phyloP scores from a whole-genome alignment of 2,329 filamentous ascomycete species.

The Tolypocladium amazonense region DNA sequence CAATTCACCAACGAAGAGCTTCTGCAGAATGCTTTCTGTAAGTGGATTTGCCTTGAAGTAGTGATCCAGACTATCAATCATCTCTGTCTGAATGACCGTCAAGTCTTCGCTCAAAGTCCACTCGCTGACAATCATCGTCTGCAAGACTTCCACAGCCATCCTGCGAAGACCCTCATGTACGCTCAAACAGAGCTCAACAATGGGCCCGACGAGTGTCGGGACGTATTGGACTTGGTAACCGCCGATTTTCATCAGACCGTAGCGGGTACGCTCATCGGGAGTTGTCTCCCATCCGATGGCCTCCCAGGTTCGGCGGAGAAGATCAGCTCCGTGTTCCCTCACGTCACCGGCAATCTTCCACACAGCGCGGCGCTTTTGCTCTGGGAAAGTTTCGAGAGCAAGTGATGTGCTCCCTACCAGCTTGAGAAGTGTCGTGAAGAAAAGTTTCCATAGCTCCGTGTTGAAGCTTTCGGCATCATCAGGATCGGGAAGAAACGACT shows the following conservation, averaged over 20 bases:
- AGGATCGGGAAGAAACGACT: slow-evolving; percentile 74
- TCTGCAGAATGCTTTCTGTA: slow-evolving; percentile 82
- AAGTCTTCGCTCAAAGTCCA: slow-evolving; percentile 94
- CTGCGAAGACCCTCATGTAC: slow-evolving; percentile 84
- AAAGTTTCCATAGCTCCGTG: slow-evolving; percentile 86
- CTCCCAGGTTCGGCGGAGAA: slow-evolving; percentile 81
- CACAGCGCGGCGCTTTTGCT: slow-evolving; percentile 89
- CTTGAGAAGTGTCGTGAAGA: slow-evolving; percentile 81
- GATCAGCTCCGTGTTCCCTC: slow-evolving; percentile 77
- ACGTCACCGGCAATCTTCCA: slow-evolving; percentile 99
- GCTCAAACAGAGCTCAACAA: slow-evolving; percentile 88
- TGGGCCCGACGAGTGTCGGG: slow-evolving; percentile 78
- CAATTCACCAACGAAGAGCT: slow-evolving; percentile 82
- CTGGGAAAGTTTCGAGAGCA: slow-evolving; percentile 88
- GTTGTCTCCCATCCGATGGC: slow-evolving; percentile 93
- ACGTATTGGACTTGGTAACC: slow-evolving; percentile 99
- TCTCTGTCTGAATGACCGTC: slow-evolving; percentile 84
- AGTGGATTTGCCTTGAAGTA: slow-evolving; percentile 84
- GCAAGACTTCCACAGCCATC: slow-evolving; percentile 85
- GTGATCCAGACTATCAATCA: slow-evolving; percentile 85
- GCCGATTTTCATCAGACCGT: slow-evolving; percentile 74
- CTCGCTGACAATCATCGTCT: slow-evolving; percentile 97
- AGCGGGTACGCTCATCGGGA: slow-evolving; percentile 65
- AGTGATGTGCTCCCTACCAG: slow-evolving; percentile 82
- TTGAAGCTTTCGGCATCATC: slow-evolving; percentile 90